These are phyloP conservation scores for Aspergillus clavatus DNA, from an alignment of 2,329 filamentous ascomycete species.

Conservation along the genomic window DNA sequence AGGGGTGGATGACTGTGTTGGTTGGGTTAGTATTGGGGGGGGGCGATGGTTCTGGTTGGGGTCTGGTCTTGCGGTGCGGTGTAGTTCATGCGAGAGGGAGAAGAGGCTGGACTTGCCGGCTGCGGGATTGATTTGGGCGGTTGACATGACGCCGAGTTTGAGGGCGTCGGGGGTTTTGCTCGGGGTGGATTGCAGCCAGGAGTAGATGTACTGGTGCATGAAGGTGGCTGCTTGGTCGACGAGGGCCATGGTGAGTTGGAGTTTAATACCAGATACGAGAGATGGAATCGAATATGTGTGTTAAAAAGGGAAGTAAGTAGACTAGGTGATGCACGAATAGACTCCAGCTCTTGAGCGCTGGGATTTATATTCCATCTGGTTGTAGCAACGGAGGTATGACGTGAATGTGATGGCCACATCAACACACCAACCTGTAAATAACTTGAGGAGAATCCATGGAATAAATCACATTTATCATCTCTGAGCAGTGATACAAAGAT, in stretches of 20 bases:
- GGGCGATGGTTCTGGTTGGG: too few relatives aligned
- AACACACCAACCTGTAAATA: not conserved
- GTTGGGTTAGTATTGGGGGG: not conserved
- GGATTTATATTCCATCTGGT: not conserved
- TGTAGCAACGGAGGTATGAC: constrained; percentile 1
- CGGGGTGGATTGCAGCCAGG: constrained; percentile 17
- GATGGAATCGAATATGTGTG: too few relatives aligned
- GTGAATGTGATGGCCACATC: constrained; percentile 3
- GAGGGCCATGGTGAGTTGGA: constrained; percentile 17
- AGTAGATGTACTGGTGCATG: constrained; percentile 21
- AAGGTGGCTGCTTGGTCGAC: constrained; percentile 21
- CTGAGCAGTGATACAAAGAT: too few relatives aligned
- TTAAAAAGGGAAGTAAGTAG: too few relatives aligned
- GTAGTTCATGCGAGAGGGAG: too few relatives aligned
- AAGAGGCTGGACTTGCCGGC: constrained; percentile 4
- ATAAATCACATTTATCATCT: too few relatives aligned
- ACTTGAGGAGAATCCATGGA: not conserved
- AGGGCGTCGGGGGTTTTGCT: constrained; percentile 19
- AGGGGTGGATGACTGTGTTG: constrained; percentile 1
- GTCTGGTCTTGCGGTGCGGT: too few relatives aligned
- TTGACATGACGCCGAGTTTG: constrained; percentile 21
- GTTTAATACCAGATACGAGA: too few relatives aligned
- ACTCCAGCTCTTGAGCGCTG: too few relatives aligned
- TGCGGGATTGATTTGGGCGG: constrained; percentile 21
- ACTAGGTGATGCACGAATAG: too few relatives aligned